These are phyloP conservation scores for Sphaerostilbella broomeana DNA, from an alignment of 2,329 filamentous ascomycete genomes.

Conservation along the genomic window DNA sequence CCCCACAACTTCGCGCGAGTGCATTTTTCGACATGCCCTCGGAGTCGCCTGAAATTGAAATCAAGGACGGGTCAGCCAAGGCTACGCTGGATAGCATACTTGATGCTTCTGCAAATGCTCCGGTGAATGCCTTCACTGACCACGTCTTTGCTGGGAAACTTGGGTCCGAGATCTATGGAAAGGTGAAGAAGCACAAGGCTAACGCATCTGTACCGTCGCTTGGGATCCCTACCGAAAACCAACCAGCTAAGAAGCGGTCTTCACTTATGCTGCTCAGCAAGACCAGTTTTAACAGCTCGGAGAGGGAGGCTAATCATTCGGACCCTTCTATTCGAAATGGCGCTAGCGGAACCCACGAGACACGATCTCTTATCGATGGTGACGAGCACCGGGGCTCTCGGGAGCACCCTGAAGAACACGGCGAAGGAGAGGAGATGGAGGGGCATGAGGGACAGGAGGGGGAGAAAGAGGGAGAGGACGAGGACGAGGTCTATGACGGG, in stretches of 20 bases:
- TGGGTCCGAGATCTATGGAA: constrained; percentile 67
- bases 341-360: constrained; percentile 9
- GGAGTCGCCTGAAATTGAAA: constrained; percentile 42
- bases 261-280: constrained; percentile 45
- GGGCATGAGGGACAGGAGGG: constrained; percentile 37
- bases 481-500: constrained; percentile 53
- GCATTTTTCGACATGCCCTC: constrained; percentile 76
- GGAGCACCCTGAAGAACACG: constrained; percentile 27
- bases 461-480: constrained; percentile 40
- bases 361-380: too few species aligned
- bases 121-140: constrained; percentile 86
- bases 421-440: constrained; percentile 20
- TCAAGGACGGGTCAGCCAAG: constrained; percentile 76
- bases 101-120: constrained; percentile 79
- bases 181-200: constrained; percentile 45
- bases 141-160: constrained; percentile 74
- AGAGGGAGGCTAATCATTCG: constrained; percentile 23
- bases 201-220: constrained; percentile 23
- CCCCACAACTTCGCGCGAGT: constrained; percentile 82
- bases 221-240: constrained; percentile 18
- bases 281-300: constrained; percentile 23
- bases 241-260: constrained; percentile 39
- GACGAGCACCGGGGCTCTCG: too few species aligned
- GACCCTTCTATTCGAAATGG: constrained; percentile 3
- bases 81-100: constrained; percentile 86